A percentile compares a stretch with the other conserved stretches of the same genome.
These are phyloP conservation scores for Debaryomycetaceae sp. DNA, from an alignment of 1,139 yeast genomes.

Conservation along the genomic window DNA sequence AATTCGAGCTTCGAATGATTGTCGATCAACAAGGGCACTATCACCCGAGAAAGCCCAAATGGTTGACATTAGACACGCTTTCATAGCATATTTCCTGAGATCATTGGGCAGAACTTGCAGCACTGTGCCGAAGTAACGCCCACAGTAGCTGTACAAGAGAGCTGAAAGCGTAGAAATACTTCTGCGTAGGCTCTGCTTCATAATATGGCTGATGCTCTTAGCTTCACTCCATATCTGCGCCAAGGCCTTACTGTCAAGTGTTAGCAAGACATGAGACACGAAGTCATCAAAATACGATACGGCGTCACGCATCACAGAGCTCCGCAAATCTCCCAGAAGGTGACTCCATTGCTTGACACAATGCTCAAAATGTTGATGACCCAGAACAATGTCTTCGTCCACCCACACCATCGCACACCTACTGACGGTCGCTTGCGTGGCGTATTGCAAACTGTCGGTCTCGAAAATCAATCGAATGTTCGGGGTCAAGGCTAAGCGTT, in stretches of 20 bases:
- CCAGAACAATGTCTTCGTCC: slow-evolving; percentile 20
- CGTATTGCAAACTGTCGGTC: slow-evolving; percentile 50
- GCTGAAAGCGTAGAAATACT: slow-evolving; percentile 27
- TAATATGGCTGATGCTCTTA: slow-evolving; percentile 32
- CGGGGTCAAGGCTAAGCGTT: slow-evolving; percentile 56
- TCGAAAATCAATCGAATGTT: slow-evolving; percentile 69
- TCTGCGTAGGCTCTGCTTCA: slow-evolving; percentile 36
- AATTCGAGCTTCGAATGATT: slow-evolving; percentile 24
- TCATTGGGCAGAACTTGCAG: slow-evolving; percentile 10
- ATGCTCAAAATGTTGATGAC: slow-evolving; percentile 15
- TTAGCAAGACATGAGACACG: neutral
- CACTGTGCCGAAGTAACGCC: slow-evolving; percentile 8
- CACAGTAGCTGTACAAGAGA: slow-evolving; percentile 15
- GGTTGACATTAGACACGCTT: slow-evolving; percentile 32
- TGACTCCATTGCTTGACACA: slow-evolving; percentile 9
- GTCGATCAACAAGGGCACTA: slow-evolving; percentile 26
- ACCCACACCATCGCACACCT: slow-evolving; percentile 89
- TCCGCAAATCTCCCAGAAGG: slow-evolving; percentile 2
- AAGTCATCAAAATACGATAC: neutral
- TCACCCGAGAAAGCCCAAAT: slow-evolving; percentile 72
- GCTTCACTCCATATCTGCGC: slow-evolving; percentile 5
- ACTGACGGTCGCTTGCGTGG: slow-evolving; percentile 88
- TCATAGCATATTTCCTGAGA: slow-evolving; percentile 20
- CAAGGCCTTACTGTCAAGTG: neutral
- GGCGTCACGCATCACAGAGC: slow-evolving; percentile 3